phyloP scores from a whole-genome alignment of 208 protist genomes.

The Trypanosoma theileri region DNA sequence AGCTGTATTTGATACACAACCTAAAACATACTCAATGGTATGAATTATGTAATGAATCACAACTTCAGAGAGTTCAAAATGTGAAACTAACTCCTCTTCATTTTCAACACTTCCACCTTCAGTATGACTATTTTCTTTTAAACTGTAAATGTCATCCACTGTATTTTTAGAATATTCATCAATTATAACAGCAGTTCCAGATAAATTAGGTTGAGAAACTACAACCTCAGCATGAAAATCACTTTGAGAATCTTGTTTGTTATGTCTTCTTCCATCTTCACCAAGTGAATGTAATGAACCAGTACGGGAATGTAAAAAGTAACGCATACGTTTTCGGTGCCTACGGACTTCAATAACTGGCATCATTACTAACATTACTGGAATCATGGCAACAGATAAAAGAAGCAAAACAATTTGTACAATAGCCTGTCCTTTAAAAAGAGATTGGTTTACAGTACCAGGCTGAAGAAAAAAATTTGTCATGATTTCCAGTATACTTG shows the following conservation, averaged over 20 bases:
- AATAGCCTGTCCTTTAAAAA: conserved; percentile 52
- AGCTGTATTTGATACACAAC: conserved; percentile 99
- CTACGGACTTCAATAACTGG: conserved; percentile 45
- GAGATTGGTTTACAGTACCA: conserved; percentile 30
- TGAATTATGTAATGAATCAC: conserved; percentile 99
- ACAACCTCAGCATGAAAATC: no score
- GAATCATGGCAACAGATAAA: conserved; percentile 74
- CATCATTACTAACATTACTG: conserved; percentile 89
- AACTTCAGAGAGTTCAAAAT: conserved; percentile 94
- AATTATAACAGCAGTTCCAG: no score
- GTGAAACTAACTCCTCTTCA: conserved; percentile 30
- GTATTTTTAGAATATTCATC: no score
- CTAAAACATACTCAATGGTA: conserved; percentile 99
- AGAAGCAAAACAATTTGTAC: conserved; percentile 82
- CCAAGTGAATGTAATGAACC: background rate
- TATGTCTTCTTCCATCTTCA: no score
- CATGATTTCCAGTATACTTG: conserved; percentile 86
- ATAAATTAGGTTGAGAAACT: no score
- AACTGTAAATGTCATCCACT: no score
- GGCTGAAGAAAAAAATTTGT: conserved; percentile 94
- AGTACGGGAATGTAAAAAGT: background rate
- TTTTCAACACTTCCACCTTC: conserved; percentile 1
- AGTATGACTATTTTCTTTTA: no score
- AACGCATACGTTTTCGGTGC: conserved; percentile 15
- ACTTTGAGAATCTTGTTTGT: no score